Base-by-base conservation (phyloP, 352 stramenopile species). In the Thalassiosira hispida region DNA sequence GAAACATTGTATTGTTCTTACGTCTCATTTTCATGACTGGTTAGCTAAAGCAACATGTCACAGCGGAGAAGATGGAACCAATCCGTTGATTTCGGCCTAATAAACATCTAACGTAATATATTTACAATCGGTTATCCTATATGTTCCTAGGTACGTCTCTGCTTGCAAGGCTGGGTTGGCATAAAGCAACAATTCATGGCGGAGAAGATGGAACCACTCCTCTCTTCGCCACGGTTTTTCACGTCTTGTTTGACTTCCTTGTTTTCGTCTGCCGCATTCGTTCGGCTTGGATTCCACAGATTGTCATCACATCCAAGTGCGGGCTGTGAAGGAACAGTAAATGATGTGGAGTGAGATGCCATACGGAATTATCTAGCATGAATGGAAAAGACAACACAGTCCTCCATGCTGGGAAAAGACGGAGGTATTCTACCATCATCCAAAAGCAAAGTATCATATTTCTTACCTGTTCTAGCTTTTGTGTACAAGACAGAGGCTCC, bases 121-220 rank as follows among this genome's bases (percentile, higher is more conserved):
- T n/a, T n/a, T 42, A 59, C 22, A 70, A 59, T 70, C 23, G 61
- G 42, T 59, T 66, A 66, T 66, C 56, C 9, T 66, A 47, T 64
- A 42, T 38, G 14, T 38, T 38, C 12, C 6, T 33, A n/a, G n/a
- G n/a, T 61, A 62, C 53, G 22, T 11, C 1, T 0, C 11, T 62
- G 18, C 22, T 11, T 25, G 25, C 25, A 52, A 51, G 44, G 63
- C 2, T 49, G 27, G 46, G 12, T 40, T 53, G 47, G 64, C 51
- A 53, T 55, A n/a, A 72, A 73, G 64, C 47, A 73, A 51, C 63
- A 62, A 51, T 47, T 63, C 18, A 73, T 27, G 33, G 64, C 29
- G 22, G 11, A 64, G 33, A 35, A 52, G 14, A 52, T 49, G n/a
- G 64, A 73, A 63, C 20, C 25, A n/a, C 53, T 35, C 47, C n/a